Base-by-base conservation (phyloP, 2,329 filamentous ascomycete genomes). In the Alternaria angustiovoidea region DNA sequence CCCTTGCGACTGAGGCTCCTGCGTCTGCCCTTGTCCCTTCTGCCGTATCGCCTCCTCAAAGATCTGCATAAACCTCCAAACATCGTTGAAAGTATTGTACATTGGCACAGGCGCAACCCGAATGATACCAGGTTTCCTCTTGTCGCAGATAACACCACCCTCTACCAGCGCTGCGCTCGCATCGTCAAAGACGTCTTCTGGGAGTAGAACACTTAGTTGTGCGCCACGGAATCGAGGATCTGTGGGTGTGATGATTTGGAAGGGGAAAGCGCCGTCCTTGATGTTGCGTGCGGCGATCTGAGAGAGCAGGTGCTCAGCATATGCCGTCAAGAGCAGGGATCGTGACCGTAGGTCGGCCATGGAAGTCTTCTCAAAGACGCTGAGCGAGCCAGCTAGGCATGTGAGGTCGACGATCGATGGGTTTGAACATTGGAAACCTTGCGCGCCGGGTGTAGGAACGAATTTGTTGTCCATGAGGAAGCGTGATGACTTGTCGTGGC, bases 381-480 rank as follows among this genome's bases (percentile, higher is more conserved):
- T 88, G 5, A 97, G 81, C 0, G 91, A 89, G 0, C 88, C 92
- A 2, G 87, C 82, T 2, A 96, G 82, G 26, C 88, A 88, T n/a
- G 90, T 90, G n/a, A 94, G 83, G 68, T 96, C 92, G 6, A 94
- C 83, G 20, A 89, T 90, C 0, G 88, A 91, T 4, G 91, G 92
- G 74, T 96, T 97, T n/a, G 89, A 92, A 26, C 94, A 78, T 78
- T 96, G 92, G 79, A 88, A 97, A 3, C 93, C 93, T 34, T 85
- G 87, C 0, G 93, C 93, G 44, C 93, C 93, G 2, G 86, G 82
- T 7, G 91, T 91, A 3, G 93, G 92, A 41, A 88, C 81, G 78
- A 96, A 96, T 77, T 81, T 83, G 78, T 92, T 94, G 63, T 89
- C 88, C 93, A 97, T 97, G 65, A 88, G 84, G 82, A 96, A 96